Evolutionary conservation across 805 yeast genomes (phyloP), one percentile per base, ranked within the genome.

Genomic region (Metschnikowia proteae): DNA sequence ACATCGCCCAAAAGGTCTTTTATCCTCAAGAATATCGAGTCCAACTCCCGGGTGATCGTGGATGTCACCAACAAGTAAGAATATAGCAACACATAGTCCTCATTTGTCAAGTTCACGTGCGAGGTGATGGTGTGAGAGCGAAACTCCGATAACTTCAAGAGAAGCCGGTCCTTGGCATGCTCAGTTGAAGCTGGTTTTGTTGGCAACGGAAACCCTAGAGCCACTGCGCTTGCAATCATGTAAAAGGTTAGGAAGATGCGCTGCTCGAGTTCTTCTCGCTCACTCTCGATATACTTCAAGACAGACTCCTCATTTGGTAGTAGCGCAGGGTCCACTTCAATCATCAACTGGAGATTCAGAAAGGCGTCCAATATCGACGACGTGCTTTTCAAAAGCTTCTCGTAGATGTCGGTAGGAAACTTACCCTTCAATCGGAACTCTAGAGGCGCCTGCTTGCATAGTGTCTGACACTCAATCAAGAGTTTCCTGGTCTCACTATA

Each of bases 161-260:
- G 71, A 70, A 88, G 72, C 31, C 90, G 65, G 52, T 83, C 88
- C 56, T 83, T 79, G 0, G 94, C 84, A 60, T 84, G 86, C 38
- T 80, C 86, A 0, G 89, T 84, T 0, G 88, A 82, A 0, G 94
- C 92, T 1, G 91, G 84, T 55, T 82, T 83, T 25, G 77, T 79
- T 0, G 96, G 95, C 25, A 88, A 61, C 2, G 96, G 96, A 48
- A 86, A 80, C 3, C 90, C 89, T 7, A 88, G 68, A 38, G 81
- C 77, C 69, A 88, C 72, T 0, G 95, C 86, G 8, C 92, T 82
- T 2, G 95, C 82, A 11, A 84, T 67, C 84, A 83, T 83, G 67
- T 88, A 88, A 61, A 88, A 88, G 5, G 85, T 81, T 50, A 88
- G 67, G 54, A 88, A 88, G 2, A 88, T 78, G 17, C 92, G 66